phyloP scores from a whole-genome alignment of 441 rosid species.

The Gossypium laxum region DNA sequence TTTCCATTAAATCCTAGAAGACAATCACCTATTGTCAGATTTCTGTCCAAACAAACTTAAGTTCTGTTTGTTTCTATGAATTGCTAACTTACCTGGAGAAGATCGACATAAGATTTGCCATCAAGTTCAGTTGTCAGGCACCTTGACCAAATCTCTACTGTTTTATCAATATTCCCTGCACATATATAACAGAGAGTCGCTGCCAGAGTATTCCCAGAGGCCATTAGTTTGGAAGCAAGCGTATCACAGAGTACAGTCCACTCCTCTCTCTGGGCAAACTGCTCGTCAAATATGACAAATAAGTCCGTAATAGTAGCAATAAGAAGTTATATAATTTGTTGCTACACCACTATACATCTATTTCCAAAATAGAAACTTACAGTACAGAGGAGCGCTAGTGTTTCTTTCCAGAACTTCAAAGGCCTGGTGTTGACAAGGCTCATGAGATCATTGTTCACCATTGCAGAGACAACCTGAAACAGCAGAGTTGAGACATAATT shows the following conservation, averaged over 20 bases:
- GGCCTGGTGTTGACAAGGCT: constrained; percentile 73
- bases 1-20: constrained; percentile 94
- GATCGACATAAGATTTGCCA: constrained; percentile 48
- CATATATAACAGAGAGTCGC: constrained; percentile 94
- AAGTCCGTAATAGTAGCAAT: not conserved
- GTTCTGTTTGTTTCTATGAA: not conserved
- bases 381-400: constrained; percentile 85
- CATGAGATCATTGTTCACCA: constrained; percentile 88
- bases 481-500: not conserved
- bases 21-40: constrained; percentile 16
- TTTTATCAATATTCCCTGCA: constrained; percentile 90
- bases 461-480: constrained; percentile 82
- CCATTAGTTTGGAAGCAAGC: constrained; percentile 79
- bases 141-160: constrained; percentile 98
- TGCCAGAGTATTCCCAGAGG: constrained; percentile 62
- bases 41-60: constrained; percentile 8
- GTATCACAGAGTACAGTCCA: constrained; percentile 79
- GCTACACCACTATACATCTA: not conserved
- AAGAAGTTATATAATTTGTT: not conserved
- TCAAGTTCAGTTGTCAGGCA: constrained; percentile 50
- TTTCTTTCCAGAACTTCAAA: constrained; percentile 88
- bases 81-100: constrained; percentile 15
- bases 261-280: constrained; percentile 92
- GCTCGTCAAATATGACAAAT: constrained; percentile 24
- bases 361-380: constrained; percentile 42